phyloP scores from a whole-genome alignment of 805 yeast species.

The Saccharomyces kudriavzevii region DNA sequence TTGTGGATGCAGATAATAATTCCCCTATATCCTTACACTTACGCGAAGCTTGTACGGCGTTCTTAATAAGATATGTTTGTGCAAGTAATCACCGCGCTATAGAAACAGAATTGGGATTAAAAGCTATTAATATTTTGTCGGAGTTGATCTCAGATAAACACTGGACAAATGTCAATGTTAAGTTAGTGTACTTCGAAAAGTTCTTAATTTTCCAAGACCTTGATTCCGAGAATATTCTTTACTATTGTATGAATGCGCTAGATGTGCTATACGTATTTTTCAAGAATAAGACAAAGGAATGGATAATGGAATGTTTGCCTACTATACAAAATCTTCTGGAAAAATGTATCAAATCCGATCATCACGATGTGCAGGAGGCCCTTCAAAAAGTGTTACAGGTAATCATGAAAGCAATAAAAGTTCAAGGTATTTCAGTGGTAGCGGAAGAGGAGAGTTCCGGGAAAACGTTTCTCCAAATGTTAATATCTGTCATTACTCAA shows the following conservation, averaged over 20 bases:
- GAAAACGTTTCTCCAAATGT: conserved; percentile 49
- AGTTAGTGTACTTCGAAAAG: conserved; percentile 79
- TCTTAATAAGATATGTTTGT: conserved; percentile 79
- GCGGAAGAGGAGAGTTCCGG: conserved; percentile 56
- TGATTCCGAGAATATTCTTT: conserved; percentile 56
- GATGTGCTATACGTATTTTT: conserved; percentile 81
- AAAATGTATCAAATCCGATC: conserved; percentile 72
- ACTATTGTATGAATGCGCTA: conserved; percentile 81
- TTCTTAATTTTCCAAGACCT: conserved; percentile 73
- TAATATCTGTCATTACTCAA: conserved; percentile 66
- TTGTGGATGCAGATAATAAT: neutral
- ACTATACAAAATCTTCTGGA: conserved; percentile 69
- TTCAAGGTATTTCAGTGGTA: conserved; percentile 36
- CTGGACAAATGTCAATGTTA: conserved; percentile 89
- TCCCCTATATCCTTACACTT: conserved; percentile 59
- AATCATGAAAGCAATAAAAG: conserved; percentile 57
- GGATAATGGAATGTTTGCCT: conserved; percentile 69
- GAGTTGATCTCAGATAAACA: conserved; percentile 60
- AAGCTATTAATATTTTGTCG: conserved; percentile 71
- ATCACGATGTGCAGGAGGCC: conserved; percentile 80
- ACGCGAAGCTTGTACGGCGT: conserved; percentile 84
- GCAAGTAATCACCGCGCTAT: conserved; percentile 77
- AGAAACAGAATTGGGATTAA: conserved; percentile 72
- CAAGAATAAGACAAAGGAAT: conserved; percentile 63
- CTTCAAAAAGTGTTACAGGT: conserved; percentile 66